A percentile compares a stretch with the other conserved stretches of the same genome.
Evolutionary conservation across 1,284 basidiomycete species (phyloP).

Genomic region (Marasmius tenuissimus): DNA sequence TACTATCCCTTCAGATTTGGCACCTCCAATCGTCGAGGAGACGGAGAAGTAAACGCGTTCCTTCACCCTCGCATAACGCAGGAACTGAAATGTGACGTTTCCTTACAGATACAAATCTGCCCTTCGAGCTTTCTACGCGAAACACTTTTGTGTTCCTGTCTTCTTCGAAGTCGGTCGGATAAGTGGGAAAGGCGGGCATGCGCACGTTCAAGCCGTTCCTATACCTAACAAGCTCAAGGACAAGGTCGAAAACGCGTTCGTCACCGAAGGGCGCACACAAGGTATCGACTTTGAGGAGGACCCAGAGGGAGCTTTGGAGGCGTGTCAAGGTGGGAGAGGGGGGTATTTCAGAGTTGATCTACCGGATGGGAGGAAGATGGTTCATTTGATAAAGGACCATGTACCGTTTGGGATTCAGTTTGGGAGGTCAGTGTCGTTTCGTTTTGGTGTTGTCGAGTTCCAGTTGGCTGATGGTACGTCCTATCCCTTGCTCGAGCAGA

Average conservation of each 20-base stretch:
- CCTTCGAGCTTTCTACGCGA: conserved; percentile 70
- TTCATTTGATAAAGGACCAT: conserved; percentile 80
- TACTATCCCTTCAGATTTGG: conserved; percentile 75
- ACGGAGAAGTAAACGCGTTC: conserved; percentile 58
- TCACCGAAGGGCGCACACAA: conserved; percentile 58
- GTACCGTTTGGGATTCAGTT: conserved; percentile 88
- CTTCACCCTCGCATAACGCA: background rate
- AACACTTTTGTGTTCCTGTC: conserved; percentile 68
- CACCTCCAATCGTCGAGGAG: conserved; percentile 76
- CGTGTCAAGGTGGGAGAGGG: conserved; percentile 51
- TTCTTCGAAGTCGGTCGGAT: conserved; percentile 88
- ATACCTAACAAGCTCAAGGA: conserved; percentile 64
- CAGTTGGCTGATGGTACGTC: too few species aligned
- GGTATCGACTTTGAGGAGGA: conserved; percentile 72
- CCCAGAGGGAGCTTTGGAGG: conserved; percentile 60
- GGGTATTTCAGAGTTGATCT: conserved; percentile 91
- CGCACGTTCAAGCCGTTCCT: conserved; percentile 87
- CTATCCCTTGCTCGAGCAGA: conserved; percentile 39
- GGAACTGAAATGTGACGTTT: conserved; percentile 3
- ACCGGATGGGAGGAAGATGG: conserved; percentile 82
- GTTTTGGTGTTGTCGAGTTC: background rate
- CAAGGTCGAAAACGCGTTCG: conserved; percentile 71
- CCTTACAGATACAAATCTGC: conserved; percentile 72
- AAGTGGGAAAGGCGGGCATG: conserved; percentile 87
- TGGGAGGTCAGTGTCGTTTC: conserved; percentile 68